Evolutionary conservation across 2,329 filamentous ascomycete genomes (phyloP).

Genomic region (Colletotrichum chrysophilum): DNA sequence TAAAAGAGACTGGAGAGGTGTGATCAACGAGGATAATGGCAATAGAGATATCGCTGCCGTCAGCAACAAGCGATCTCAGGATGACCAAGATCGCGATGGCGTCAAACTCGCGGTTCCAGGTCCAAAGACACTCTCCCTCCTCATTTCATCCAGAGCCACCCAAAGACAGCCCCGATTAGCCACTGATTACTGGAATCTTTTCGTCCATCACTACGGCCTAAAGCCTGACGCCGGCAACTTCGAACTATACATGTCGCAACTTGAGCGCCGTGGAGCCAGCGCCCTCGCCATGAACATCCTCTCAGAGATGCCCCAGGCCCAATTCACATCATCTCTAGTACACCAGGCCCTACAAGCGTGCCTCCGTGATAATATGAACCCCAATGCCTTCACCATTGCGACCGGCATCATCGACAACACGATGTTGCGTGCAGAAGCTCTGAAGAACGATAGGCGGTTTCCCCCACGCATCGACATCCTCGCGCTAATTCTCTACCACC

Average conservation of each 20-base stretch:
- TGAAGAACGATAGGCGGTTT: neutral
- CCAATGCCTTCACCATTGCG: conserved; percentile 69
- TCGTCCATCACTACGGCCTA: conserved; percentile 68
- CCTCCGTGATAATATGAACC: conserved; percentile 77
- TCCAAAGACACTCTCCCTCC: conserved; percentile 68
- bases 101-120: conserved; percentile 48
- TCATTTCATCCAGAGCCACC: conserved; percentile 61
- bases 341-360: conserved; percentile 77
- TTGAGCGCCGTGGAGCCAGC: conserved; percentile 71
- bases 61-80: neutral
- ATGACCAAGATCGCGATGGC: neutral
- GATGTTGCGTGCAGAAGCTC: conserved; percentile 31
- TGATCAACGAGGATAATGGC: conserved; percentile 12
- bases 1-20: neutral
- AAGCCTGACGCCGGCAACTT: conserved; percentile 76
- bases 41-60: conserved; percentile 25
- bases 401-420: conserved; percentile 70
- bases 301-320: conserved; percentile 50
- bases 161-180: conserved; percentile 63
- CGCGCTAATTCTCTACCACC: conserved; percentile 61
- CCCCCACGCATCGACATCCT: conserved; percentile 46
- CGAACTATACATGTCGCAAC: conserved; percentile 54
- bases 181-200: conserved; percentile 77
- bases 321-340: conserved; percentile 61
- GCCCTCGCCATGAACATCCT: conserved; percentile 65